Evolutionary conservation across 2,329 filamentous ascomycete species (phyloP).

Genomic region (Mycosphaerella sp.): DNA sequence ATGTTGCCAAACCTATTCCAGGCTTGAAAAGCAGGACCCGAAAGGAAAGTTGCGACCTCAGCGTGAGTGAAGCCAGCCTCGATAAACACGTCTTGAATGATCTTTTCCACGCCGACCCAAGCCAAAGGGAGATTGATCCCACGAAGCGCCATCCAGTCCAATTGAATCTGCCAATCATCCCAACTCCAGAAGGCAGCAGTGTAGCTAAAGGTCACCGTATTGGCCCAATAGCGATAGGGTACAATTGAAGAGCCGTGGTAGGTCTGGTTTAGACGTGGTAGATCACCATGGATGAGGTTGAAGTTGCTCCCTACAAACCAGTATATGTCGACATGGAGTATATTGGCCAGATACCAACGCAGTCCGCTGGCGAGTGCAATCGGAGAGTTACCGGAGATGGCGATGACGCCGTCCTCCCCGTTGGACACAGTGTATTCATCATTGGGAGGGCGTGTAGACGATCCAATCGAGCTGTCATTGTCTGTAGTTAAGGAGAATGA

Average conservation of each 20-base stretch:
- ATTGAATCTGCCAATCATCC: constrained; percentile 48
- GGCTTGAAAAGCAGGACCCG: constrained; percentile 47
- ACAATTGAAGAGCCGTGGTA: constrained; percentile 40
- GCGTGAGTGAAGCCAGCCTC: constrained; percentile 41
- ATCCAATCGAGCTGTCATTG: neutral
- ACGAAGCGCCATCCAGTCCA: constrained; percentile 50
- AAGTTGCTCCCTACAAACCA: constrained; percentile 44
- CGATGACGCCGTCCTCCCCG: constrained; percentile 17
- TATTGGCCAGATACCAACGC: constrained; percentile 39
- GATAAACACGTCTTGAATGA: constrained; percentile 44
- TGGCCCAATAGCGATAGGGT: constrained; percentile 47
- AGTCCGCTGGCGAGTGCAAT: constrained; percentile 30
- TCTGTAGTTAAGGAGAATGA: neutral
- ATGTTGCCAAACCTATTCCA: constrained; percentile 53
- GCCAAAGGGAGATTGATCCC: constrained; percentile 48
- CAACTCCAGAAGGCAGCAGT: constrained; percentile 48
- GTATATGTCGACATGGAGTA: constrained; percentile 42
- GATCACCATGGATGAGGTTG: constrained; percentile 29
- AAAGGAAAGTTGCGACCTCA: constrained; percentile 45
- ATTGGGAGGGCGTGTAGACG: constrained; percentile 4
- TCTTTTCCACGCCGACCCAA: constrained; percentile 49
- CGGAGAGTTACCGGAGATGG: constrained; percentile 18
- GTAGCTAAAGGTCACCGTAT: constrained; percentile 51
- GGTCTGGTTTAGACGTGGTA: constrained; percentile 31
- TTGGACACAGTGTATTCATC: constrained; percentile 20